These are phyloP conservation scores for Eucalyptus victrix DNA, from an alignment of 345 rosid species.

Conservation along the genomic window DNA sequence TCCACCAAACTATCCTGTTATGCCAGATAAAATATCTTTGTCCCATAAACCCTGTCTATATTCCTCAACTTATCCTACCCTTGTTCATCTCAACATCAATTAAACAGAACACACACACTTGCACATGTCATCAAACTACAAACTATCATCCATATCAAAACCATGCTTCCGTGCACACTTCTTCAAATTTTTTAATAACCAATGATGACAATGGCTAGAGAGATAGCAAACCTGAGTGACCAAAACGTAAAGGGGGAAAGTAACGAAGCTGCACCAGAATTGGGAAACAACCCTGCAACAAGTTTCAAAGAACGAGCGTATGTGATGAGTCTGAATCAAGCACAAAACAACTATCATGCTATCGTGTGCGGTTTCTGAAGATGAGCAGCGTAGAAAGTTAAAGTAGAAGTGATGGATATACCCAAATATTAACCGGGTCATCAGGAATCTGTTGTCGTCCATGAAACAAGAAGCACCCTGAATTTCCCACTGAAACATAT, in stretches of 20 bases:
- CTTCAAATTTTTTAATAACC: background rate
- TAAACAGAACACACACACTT: too few species aligned
- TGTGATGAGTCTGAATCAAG: background rate
- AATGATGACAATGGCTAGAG: background rate
- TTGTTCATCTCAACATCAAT: too few species aligned
- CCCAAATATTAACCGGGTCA: slow-evolving; percentile 37
- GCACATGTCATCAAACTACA: too few species aligned
- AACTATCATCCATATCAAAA: too few species aligned
- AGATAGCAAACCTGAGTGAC: slow-evolving; percentile 32
- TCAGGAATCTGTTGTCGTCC: slow-evolving; percentile 8
- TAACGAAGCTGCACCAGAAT: slow-evolving; percentile 55
- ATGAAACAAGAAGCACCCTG: slow-evolving; percentile 45
- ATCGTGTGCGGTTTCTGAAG: background rate
- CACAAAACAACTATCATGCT: background rate
- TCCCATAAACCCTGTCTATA: too few species aligned
- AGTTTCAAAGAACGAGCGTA: background rate
- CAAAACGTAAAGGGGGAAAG: slow-evolving; percentile 58
- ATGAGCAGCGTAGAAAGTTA: background rate
- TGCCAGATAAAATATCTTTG: too few species aligned
- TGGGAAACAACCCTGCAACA: slow-evolving; percentile 32
- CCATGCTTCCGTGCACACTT: too few species aligned
- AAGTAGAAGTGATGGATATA: background rate
- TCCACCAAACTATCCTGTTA: too few species aligned
- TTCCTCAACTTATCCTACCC: too few species aligned
- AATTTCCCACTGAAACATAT: slow-evolving; percentile 48